Percentiles rank a stretch among this genome's conserved stretches.
Evolutionary conservation across 805 yeast genomes (phyloP).

Genomic region (Yarrowia alimentaria): DNA sequence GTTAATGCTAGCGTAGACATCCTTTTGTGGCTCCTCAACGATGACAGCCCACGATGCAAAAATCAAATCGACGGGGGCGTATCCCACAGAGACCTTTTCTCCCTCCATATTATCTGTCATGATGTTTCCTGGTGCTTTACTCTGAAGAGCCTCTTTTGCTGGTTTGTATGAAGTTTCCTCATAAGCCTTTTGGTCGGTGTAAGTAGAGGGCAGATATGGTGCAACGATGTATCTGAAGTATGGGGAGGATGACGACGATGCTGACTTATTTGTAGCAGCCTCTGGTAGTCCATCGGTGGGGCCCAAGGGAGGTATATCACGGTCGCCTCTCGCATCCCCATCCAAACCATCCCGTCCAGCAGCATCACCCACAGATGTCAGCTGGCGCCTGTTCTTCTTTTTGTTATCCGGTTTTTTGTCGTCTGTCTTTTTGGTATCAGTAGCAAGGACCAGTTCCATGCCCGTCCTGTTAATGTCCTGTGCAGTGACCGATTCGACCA

Average conservation of each 20-base stretch:
- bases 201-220: conserved; percentile 39
- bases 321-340: too few relatives aligned
- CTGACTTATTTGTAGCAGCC: neutral
- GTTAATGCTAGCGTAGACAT: conserved; percentile 61
- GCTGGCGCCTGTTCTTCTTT: neutral
- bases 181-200: conserved; percentile 29
- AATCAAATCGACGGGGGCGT: conserved; percentile 46
- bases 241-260: neutral
- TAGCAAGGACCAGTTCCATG: neutral
- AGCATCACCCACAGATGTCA: neutral
- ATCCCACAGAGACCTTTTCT: conserved; percentile 55
- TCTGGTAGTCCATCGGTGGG: neutral
- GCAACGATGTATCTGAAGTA: conserved; percentile 32
- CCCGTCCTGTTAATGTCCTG: conserved; percentile 32
- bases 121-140: neutral
- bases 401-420: neutral
- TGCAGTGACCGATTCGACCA: conserved; percentile 31
- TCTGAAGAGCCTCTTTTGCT: conserved; percentile 40
- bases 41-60: conserved; percentile 68
- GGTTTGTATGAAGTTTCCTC: conserved; percentile 37
- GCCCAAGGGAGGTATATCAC: conserved; percentile 2
- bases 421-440: neutral
- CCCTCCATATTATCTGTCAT: conserved; percentile 38
- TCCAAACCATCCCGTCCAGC: too few relatives aligned
- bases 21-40: conserved; percentile 59